phyloP scores from a whole-genome alignment of 805 yeast genomes.

The Tetrapisispora taiwanensis region DNA sequence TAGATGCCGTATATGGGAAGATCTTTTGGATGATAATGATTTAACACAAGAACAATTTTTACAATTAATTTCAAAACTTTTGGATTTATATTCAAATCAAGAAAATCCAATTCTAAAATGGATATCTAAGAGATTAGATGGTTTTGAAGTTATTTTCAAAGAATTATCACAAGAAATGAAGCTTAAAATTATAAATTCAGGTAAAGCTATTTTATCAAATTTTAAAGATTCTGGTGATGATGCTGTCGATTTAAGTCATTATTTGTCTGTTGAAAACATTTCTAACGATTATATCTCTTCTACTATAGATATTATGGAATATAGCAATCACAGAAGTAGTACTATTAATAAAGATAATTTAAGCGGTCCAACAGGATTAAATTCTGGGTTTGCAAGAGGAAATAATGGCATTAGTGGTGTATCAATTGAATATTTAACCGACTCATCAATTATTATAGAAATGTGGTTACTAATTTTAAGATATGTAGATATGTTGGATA shows the following conservation, averaged over 20 bases:
- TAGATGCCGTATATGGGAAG: constrained; percentile 43
- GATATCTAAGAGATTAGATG: constrained; percentile 41
- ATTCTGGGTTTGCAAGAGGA: neutral
- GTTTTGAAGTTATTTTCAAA: constrained; percentile 31
- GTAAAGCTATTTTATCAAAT: constrained; percentile 31
- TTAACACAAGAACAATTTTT: constrained; percentile 28
- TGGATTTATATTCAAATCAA: constrained; percentile 38
- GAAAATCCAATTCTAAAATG: constrained; percentile 59
- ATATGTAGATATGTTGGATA: constrained; percentile 34
- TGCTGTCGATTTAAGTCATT: constrained; percentile 27
- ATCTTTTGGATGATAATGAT: constrained; percentile 25
- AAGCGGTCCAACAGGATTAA: neutral
- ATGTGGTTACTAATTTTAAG: constrained; percentile 46
- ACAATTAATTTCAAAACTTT: constrained; percentile 40
- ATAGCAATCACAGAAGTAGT: constrained; percentile 2
- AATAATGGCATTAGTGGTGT: neutral
- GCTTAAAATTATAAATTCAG: constrained; percentile 32
- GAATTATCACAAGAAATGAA: constrained; percentile 35
- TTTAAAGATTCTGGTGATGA: constrained; percentile 10
- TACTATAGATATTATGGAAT: constrained; percentile 3
- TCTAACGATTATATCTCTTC: constrained; percentile 9
- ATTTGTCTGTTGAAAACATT: constrained; percentile 20
- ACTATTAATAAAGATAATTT: constrained; percentile 2
- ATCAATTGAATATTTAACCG: constrained; percentile 28
- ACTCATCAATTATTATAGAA: constrained; percentile 46